phyloP scores from a whole-genome alignment of 2,329 filamentous ascomycete species.

The Trichoderma afroharzianum region DNA sequence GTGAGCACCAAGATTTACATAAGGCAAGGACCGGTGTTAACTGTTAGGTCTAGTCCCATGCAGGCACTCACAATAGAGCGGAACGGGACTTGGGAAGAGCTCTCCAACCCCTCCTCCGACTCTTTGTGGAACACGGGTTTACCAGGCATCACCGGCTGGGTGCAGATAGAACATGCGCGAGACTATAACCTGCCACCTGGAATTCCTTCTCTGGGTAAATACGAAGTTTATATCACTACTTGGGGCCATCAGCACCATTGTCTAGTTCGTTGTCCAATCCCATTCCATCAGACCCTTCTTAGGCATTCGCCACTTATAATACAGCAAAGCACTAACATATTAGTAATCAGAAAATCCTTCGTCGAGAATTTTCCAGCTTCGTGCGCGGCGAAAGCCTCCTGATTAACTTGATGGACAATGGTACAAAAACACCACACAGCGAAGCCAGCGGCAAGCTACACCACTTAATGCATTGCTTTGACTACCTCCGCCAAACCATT shows the following conservation, averaged over 20 bases:
- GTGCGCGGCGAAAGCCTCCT: background rate
- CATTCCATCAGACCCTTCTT: background rate
- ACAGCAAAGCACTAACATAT: background rate
- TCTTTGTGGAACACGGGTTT: background rate
- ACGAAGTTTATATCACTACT: background rate
- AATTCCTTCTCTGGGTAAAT: background rate
- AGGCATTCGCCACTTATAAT: background rate
- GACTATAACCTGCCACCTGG: background rate
- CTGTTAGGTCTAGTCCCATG: background rate
- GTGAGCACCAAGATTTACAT: background rate
- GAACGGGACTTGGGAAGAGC: background rate
- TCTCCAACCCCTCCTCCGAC: background rate
- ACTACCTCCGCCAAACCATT: background rate
- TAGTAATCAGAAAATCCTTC: background rate
- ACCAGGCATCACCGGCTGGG: background rate
- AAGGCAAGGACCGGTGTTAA: background rate
- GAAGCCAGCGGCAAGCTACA: background rate
- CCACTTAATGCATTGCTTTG: background rate
- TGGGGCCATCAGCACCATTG: background rate
- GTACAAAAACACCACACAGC: background rate
- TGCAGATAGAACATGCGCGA: background rate
- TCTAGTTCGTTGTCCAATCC: background rate
- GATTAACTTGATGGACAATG: background rate
- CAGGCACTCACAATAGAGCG: background rate
- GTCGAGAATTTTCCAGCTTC: background rate